Evolutionary conservation across 441 rosid genomes (phyloP), one percentile per base, ranked within the genome.

Genomic region (Capsella rubella): DNA sequence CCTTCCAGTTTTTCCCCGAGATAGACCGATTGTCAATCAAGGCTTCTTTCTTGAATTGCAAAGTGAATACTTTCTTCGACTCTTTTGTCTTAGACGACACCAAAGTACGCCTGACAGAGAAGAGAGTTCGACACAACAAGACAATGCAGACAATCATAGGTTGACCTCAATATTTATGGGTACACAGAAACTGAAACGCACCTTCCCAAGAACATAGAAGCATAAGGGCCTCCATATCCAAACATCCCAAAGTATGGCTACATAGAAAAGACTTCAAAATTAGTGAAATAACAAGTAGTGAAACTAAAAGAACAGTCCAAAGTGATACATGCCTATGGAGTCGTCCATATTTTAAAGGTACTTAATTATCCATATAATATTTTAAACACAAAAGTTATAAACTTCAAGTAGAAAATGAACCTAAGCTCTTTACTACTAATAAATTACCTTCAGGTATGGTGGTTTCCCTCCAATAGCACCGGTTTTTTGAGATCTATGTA

Each of bases 161-260:
- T 35, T 15, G 65, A 55, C 29, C 51, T 54, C 21, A 66, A 37
- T 39, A 35, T 7, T 25, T 8, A 43, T 69, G 14, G 35, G 16
- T 65, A 31, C 59, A 46, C 11, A 65, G 8, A 58, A 49, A 1
- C 9, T 34, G 34, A 55, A 56, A 14, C 35, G 11, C 43, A 92
- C 96, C 89, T 86, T 72, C 97, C 95, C 78, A 92, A 72, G 73
- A 81, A 82, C 93, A 92, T 92, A 51, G 88, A 79, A 32, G 97
- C 91, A 64, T 84, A 76, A 52, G 86, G 84, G 31, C 94, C 95
- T 73, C 97, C 97, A 73, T 84, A 86, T 84, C 97, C 94, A 79
- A 92, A 92, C 92, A 87, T 90, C 70, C 92, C 95, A 83, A 92
- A 92, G 75, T 52, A 82, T 15, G 95, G 95, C 91, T 90, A 89